Evolutionary conservation across 768 basidiomycete species (phyloP).

Genomic region (Neoboletus subvelutipes): DNA sequence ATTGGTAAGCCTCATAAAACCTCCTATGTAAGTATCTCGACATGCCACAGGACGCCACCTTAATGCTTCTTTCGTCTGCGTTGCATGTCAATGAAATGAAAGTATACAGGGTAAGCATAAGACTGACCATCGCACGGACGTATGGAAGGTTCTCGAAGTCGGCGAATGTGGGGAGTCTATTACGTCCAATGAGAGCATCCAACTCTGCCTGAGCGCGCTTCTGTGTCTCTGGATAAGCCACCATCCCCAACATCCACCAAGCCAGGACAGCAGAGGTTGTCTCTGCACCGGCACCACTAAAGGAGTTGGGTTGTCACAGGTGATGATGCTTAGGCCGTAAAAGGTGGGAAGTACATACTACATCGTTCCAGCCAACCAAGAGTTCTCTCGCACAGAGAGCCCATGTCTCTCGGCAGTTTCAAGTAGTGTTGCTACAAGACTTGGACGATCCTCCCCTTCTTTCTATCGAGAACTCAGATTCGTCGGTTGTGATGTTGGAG

Average conservation of each 20-base stretch:
- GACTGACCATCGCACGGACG: slow-evolving; percentile 7
- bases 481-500: background rate
- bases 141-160: slow-evolving; percentile 8
- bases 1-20: background rate
- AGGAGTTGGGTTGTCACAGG: background rate
- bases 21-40: background rate
- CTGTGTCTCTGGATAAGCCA: slow-evolving; percentile 27
- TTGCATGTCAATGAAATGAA: background rate
- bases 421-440: background rate
- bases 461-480: background rate
- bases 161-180: slow-evolving; percentile 17
- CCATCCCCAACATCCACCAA: slow-evolving; percentile 28
- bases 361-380: slow-evolving; percentile 17
- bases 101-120: too few relatives aligned
- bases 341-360: slow-evolving; percentile 4
- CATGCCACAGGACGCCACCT: slow-evolving; percentile 9
- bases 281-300: slow-evolving; percentile 6
- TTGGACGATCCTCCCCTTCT: background rate
- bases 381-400: slow-evolving; percentile 12
- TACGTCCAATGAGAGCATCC: slow-evolving; percentile 23
- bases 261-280: slow-evolving; percentile 3
- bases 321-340: background rate
- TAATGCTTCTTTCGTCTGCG: slow-evolving; percentile 8
- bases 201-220: slow-evolving; percentile 25
- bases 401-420: slow-evolving; percentile 2